These are phyloP conservation scores for Saccharomyces pastorianus DNA, from an alignment of 1,139 yeast species.

Conservation along the genomic window DNA sequence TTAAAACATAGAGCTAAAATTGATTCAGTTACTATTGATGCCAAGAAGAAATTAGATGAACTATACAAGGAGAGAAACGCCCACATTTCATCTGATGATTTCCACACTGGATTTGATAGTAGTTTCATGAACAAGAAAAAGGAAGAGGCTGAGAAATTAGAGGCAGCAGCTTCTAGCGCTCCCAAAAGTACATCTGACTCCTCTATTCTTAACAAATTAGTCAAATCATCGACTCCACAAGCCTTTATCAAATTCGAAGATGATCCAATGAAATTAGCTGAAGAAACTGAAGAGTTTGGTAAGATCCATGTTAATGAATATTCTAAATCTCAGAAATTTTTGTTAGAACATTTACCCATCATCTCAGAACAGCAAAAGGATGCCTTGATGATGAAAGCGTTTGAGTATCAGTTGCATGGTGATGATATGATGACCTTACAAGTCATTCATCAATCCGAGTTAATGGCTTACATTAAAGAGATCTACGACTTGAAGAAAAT, in stretches of 20 bases:
- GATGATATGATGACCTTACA: conserved; percentile 47
- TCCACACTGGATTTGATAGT: conserved; percentile 89
- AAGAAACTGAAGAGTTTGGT: conserved; percentile 62
- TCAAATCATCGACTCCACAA: conserved; percentile 7
- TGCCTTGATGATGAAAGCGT: conserved; percentile 86
- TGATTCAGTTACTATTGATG: conserved; percentile 53
- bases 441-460: conserved; percentile 69
- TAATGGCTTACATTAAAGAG: conserved; percentile 69
- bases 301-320: conserved; percentile 43
- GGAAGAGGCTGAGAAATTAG: conserved; percentile 16
- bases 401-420: conserved; percentile 67
- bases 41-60: conserved; percentile 52
- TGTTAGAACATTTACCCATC: conserved; percentile 53
- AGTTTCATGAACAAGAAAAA: conserved; percentile 61
- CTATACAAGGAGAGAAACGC: conserved; percentile 61
- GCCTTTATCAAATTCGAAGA: conserved; percentile 29
- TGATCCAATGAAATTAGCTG: conserved; percentile 42
- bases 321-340: conserved; percentile 45
- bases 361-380: conserved; percentile 83
- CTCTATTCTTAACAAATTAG: background rate
- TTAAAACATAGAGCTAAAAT: conserved; percentile 61
- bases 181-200: background rate
- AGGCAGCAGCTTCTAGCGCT: conserved; percentile 4
- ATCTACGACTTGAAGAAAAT: conserved; percentile 42
- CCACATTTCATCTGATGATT: conserved; percentile 83